Conservation (phyloP, 306 rosid species). For the Fragaria nilgerrensis region DNA sequence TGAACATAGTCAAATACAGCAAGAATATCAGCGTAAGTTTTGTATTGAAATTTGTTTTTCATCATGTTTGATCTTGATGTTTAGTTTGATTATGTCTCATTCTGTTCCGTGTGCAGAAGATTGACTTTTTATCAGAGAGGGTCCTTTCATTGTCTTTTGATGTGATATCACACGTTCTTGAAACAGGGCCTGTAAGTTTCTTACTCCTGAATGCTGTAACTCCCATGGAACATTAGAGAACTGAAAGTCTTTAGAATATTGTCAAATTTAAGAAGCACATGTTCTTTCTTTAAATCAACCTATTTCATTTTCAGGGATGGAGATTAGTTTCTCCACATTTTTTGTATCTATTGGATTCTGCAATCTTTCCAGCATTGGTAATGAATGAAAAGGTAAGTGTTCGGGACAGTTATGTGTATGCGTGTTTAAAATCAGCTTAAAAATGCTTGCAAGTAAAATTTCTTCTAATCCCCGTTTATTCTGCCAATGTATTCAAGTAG, state of each 20-base stretch:
- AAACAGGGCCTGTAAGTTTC: conserved; percentile 76
- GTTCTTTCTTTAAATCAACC: conserved; percentile 16
- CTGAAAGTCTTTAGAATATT: background rate
- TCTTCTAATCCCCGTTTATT: conserved; percentile 12
- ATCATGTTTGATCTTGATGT: background rate
- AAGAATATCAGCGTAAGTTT: conserved; percentile 57
- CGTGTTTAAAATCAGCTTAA: background rate
- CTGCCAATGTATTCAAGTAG: conserved; percentile 42
- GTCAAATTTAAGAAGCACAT: background rate
- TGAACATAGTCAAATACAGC: conserved; percentile 60
- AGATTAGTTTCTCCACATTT: conserved; percentile 87
- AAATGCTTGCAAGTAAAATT: background rate
- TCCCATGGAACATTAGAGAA: background rate
- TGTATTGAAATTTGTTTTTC: conserved; percentile 11
- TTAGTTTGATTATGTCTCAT: conserved; percentile 10
- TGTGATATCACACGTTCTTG: conserved; percentile 76
- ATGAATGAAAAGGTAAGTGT: conserved; percentile 76
- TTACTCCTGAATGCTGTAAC: background rate
- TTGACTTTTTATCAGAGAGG: conserved; percentile 68
- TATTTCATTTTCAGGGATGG: conserved; percentile 72
- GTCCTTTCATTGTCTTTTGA: conserved; percentile 75
- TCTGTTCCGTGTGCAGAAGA: conserved; percentile 55
- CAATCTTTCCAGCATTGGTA: conserved; percentile 74
- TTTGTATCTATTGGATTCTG: conserved; percentile 61
- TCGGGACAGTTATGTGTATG: conserved; percentile 1